Evolutionary conservation across 805 yeast genomes (phyloP).

Genomic region (Yarrowia keelungensis): DNA sequence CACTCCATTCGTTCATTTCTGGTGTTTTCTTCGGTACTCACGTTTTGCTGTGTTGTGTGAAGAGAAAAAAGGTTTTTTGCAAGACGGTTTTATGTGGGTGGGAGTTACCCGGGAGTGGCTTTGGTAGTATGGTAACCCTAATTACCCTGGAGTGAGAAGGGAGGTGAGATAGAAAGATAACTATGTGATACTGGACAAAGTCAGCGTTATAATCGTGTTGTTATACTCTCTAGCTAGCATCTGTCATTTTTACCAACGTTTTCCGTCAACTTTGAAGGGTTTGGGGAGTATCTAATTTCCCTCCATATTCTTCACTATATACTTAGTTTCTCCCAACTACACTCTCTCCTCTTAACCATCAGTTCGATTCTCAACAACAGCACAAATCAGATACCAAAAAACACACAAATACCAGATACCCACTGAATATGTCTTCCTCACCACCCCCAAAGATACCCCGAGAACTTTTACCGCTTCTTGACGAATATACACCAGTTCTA

Average conservation of each 20-base stretch:
- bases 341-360: background rate
- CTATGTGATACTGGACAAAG: too few species aligned
- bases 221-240: too few species aligned
- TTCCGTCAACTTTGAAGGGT: too few species aligned
- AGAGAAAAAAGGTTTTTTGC: constrained; percentile 5
- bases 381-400: background rate
- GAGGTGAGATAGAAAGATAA: too few species aligned
- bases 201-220: too few species aligned
- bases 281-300: background rate
- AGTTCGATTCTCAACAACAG: background rate
- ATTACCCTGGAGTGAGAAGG: constrained; percentile 9
- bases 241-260: too few species aligned
- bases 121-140: background rate
- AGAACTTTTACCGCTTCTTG: background rate
- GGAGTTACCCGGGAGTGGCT: constrained; percentile 15
- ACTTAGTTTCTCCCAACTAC: background rate
- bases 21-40: background rate
- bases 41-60: constrained; percentile 13
- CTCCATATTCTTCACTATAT: too few species aligned
- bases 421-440: background rate
- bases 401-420: background rate
- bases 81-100: background rate
- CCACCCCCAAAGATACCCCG: background rate
- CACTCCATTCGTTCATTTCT: constrained; percentile 25
- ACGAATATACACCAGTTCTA: background rate